Evolutionary conservation across 176 grass and related monocot species (phyloP), one percentile per base, ranked within the genome.

Genomic region (Avena sativa): DNA sequence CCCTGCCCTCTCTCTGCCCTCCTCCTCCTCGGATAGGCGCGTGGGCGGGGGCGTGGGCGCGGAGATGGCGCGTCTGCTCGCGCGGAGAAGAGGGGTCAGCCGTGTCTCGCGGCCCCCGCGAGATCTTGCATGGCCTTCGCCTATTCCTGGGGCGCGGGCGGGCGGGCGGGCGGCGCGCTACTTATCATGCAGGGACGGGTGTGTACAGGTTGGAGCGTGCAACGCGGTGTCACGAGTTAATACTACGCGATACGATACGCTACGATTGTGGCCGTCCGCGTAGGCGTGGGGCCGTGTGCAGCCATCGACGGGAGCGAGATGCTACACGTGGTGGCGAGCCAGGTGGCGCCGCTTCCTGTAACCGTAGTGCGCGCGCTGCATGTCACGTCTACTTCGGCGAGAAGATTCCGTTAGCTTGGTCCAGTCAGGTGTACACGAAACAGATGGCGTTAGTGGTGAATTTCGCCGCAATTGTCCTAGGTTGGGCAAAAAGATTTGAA

Each of bases 51-150:
- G 76, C 8, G 74, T 15, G 47, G 14, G 30, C 55, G 51, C 3
- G 20, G 15, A 21, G 61, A 64, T 38, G 72, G 13, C 23, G 34
- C 13, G 38, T 63, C 23, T 13, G 53, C n/a, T 79, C 4, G 76
- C 4, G 30, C 55, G 76, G 20, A 17, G 74, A 60, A 20, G 12
- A 16, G 30, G 81, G 34, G 74, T 49, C 71, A 77, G 32, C 6
- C 34, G 34, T 17, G 32, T 51, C 9, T 59, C 80, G 53, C 12
- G 70, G 25, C 15, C 68, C 67, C 82, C 88, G 88, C 58, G 68
- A 10, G 75, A 44, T 10, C 44, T 72, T 81, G 79, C 79, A 81
- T 81, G 79, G 36, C 32, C 19, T n/a, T 8, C 7, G 72, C 72
- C 59, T 71, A 83, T 83, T 83, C 66, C 12, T 52, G 79, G 74